A percentile compares a stretch with the other conserved stretches of the same genome.
Conservation (phyloP, 257 asterid genomes). For the Phtheirospermum japonicum region DNA sequence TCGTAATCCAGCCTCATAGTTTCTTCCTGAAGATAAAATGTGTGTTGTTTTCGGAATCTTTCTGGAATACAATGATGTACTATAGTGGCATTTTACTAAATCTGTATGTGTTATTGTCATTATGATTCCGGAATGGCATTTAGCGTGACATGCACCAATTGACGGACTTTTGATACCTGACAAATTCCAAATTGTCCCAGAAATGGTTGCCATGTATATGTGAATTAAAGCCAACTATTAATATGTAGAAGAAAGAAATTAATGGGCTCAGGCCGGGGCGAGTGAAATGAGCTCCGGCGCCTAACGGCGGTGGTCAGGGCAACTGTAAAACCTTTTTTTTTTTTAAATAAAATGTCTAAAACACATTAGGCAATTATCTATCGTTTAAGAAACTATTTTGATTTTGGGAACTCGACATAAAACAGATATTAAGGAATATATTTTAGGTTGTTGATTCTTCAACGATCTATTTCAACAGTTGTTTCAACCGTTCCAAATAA, state of each 20-base stretch:
- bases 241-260: too few species aligned
- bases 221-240: constrained; percentile 19
- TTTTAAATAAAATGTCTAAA: neutral
- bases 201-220: constrained; percentile 29
- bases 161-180: constrained; percentile 38
- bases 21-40: constrained; percentile 43
- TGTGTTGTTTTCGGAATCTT: constrained; percentile 32
- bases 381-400: neutral
- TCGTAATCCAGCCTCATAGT: constrained; percentile 44
- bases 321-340: too few species aligned
- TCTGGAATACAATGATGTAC: constrained; percentile 23
- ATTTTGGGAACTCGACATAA: neutral
- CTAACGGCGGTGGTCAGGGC: too few species aligned
- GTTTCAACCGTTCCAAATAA: too few species aligned
- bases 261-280: too few species aligned
- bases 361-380: neutral
- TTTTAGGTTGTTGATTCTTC: too few species aligned
- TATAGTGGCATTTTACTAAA: constrained; percentile 26
- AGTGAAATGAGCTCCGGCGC: too few species aligned
- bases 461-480: too few species aligned
- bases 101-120: constrained; percentile 22
- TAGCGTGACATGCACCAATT: constrained; percentile 27
- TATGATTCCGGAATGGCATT: constrained; percentile 24
- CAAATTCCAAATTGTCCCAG: constrained; percentile 30
- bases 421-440: neutral